phyloP scores from a whole-genome alignment of 208 protist species.

The Leptomonas pyrrhocoris region DNA sequence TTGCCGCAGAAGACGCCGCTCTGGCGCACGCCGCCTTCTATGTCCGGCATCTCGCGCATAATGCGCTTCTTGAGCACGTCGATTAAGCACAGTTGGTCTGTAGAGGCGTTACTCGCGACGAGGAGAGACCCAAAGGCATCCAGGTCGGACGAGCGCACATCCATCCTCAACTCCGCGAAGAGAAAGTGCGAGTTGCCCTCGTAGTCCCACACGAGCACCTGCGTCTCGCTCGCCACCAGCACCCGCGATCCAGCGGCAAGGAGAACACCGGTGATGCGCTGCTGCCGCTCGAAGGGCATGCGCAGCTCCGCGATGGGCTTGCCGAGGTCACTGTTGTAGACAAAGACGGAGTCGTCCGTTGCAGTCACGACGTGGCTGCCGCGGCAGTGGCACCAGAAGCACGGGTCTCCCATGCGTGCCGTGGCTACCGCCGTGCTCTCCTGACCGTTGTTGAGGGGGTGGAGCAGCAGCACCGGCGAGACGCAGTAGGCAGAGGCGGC shows the following conservation, averaged over 20 bases:
- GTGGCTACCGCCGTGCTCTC: slow-evolving; percentile 54
- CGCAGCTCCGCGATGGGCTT: slow-evolving; percentile 43
- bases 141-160: slow-evolving; percentile 33
- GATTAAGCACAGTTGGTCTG: slow-evolving; percentile 51
- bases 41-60: slow-evolving; percentile 47
- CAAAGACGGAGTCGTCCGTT: slow-evolving; percentile 54
- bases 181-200: slow-evolving; percentile 53
- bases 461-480: slow-evolving; percentile 63
- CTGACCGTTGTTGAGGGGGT: slow-evolving; percentile 58
- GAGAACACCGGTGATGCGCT: slow-evolving; percentile 59
- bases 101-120: slow-evolving; percentile 41
- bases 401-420: slow-evolving; percentile 26
- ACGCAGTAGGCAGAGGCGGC: slow-evolving; percentile 27
- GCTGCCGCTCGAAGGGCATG: slow-evolving; percentile 68
- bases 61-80: slow-evolving; percentile 73
- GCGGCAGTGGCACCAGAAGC: slow-evolving; percentile 44
- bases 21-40: slow-evolving; percentile 40
- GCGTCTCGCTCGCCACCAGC: slow-evolving; percentile 58
- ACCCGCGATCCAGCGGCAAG: slow-evolving; percentile 66
- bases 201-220: slow-evolving; percentile 82
- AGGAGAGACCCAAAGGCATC: slow-evolving; percentile 60
- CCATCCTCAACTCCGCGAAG: slow-evolving; percentile 49
- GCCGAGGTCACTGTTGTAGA: slow-evolving; percentile 53
- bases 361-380: slow-evolving; percentile 61
- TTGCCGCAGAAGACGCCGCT: slow-evolving; percentile 69